Evolutionary conservation across 768 basidiomycete species (phyloP), one percentile per base, ranked within the genome.

Genomic region (Mycena alexandri): DNA sequence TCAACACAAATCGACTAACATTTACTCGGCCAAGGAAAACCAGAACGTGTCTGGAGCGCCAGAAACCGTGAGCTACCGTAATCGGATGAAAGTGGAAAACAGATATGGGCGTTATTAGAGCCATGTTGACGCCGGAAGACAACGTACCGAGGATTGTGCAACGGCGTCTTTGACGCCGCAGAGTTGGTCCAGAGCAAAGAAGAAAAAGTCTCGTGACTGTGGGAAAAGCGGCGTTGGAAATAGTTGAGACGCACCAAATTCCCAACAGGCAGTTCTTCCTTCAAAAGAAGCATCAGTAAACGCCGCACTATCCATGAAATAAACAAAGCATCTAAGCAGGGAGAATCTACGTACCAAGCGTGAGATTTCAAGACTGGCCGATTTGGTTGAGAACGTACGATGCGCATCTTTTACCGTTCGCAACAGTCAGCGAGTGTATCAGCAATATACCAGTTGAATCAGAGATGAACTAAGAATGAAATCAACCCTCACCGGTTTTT

Each of bases 401-500:
- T 44, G 16, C 16, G 43, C n/a, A n/a, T n/a, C n/a, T n/a, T n/a
- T n/a, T n/a, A n/a, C n/a, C n/a, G n/a, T n/a, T n/a, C n/a, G n/a
- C n/a, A n/a, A n/a, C n/a, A n/a, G n/a, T n/a, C n/a, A n/a, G n/a
- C n/a, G n/a, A n/a, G n/a, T n/a, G n/a, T n/a, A n/a, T n/a, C n/a
- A n/a, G n/a, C n/a, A n/a, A 14, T 44, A 44, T 44, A 44, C n/a
- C 43, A 17, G 43, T 17, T 17, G 43, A 44, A 44, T 44, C 43
- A 44, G 43, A 44, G 43, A 44, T 44, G 43, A 44, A n/a, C 43
- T 44, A 44, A 44, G 43, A 44, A 44, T 44, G 43, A 44, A n/a
- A n/a, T 44, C 43, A 44, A 44, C 43, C 16, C 43, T 44, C 43
- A 44, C 43, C 43, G 43, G 43, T n/a, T n/a, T n/a, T n/a, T n/a